phyloP scores from a whole-genome alignment of 1,284 basidiomycete genomes.

The Earliella scabrosa region DNA sequence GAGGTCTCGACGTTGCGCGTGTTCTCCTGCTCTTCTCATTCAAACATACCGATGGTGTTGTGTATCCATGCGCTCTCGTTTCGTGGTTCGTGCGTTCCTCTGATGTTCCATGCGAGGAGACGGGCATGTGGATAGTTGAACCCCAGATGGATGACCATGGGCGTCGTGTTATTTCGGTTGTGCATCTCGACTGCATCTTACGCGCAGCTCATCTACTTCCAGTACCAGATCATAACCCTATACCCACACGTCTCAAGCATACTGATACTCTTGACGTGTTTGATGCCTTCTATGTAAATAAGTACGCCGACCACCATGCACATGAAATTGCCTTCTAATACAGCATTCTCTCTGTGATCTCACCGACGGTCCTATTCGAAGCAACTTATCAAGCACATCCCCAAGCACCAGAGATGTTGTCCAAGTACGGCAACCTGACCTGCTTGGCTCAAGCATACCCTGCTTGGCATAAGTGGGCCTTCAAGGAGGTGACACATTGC shows the following conservation, averaged over 20 bases:
- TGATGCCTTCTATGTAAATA: conserved; percentile 13
- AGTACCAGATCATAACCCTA: neutral
- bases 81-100: conserved; percentile 19
- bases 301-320: conserved; percentile 20
- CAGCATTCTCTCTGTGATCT: too few relatives aligned
- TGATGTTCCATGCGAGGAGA: conserved; percentile 17
- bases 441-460: too few relatives aligned
- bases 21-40: conserved; percentile 12
- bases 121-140: conserved; percentile 27
- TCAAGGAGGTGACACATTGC: too few relatives aligned
- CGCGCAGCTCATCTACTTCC: conserved; percentile 19
- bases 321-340: conserved; percentile 11
- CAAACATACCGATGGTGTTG: neutral
- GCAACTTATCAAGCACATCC: too few relatives aligned
- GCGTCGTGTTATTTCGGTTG: neutral
- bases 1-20: conserved; percentile 4
- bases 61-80: conserved; percentile 26
- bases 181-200: conserved; percentile 20
- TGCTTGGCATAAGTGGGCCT: too few relatives aligned
- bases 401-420: too few relatives aligned
- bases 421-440: too few relatives aligned
- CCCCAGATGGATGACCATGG: conserved; percentile 16
- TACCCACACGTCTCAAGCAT: conserved; percentile 4
- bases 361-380: too few relatives aligned
- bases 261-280: conserved; percentile 3